Percentiles rank a stretch among this genome's conserved stretches.
Evolutionary conservation across 495 filamentous ascomycete species (phyloP).

Genomic region (Xylaria scruposa): DNA sequence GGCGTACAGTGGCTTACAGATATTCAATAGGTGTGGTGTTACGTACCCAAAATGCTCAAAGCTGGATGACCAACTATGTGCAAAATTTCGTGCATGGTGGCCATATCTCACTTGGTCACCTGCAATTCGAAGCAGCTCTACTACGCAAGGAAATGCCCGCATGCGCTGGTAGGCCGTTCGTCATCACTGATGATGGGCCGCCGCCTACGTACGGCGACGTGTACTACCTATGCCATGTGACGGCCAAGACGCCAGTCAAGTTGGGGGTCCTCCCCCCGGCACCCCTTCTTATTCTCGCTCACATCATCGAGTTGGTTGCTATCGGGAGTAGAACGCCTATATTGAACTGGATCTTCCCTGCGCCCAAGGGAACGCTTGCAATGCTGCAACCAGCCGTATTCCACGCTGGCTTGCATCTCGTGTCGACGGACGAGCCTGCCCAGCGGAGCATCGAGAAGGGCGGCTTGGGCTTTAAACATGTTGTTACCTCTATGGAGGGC

Average conservation of each 20-base stretch:
- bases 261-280: slow-evolving; percentile 46
- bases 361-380: slow-evolving; percentile 42
- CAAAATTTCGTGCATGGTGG: slow-evolving; percentile 63
- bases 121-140: slow-evolving; percentile 63
- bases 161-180: slow-evolving; percentile 52
- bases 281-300: slow-evolving; percentile 53
- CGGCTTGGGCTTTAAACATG: slow-evolving; percentile 57
- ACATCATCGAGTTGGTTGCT: slow-evolving; percentile 54
- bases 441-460: slow-evolving; percentile 54
- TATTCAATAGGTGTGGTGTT: slow-evolving; percentile 18
- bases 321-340: slow-evolving; percentile 44
- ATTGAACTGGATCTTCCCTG: slow-evolving; percentile 47
- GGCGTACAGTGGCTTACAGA: background rate
- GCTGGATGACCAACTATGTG: slow-evolving; percentile 56
- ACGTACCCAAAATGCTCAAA: slow-evolving; percentile 27
- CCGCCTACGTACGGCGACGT: slow-evolving; percentile 44
- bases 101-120: slow-evolving; percentile 64
- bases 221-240: slow-evolving; percentile 34
- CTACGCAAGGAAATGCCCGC: slow-evolving; percentile 41
- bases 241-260: slow-evolving; percentile 40
- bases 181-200: slow-evolving; percentile 48
- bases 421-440: slow-evolving; percentile 58
- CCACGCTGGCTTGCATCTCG: slow-evolving; percentile 47
- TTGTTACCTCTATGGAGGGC: slow-evolving; percentile 56
- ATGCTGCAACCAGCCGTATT: slow-evolving; percentile 61